A percentile compares a stretch with the other conserved stretches of the same genome.
Evolutionary conservation across 139 green algal genomes (phyloP).

Genomic region (Chlamydomonas sp.): DNA sequence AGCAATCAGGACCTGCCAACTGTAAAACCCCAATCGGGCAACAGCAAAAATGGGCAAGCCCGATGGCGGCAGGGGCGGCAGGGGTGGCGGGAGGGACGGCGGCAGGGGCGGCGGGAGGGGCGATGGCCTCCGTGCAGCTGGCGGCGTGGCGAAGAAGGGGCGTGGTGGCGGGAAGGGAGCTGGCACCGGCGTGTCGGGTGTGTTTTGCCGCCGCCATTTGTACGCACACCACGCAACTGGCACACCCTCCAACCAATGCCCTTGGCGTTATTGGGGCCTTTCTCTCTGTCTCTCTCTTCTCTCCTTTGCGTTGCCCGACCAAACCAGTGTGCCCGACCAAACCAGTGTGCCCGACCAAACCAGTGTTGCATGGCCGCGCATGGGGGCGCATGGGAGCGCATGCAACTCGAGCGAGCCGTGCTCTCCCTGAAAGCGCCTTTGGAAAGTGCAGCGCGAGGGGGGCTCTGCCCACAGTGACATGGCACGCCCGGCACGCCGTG

Average conservation of each 20-base stretch:
- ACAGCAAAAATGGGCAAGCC: slow-evolving; percentile 3
- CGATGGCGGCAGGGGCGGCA: slow-evolving; percentile 53
- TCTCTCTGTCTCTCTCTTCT: too few relatives aligned
- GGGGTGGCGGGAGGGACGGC: slow-evolving; percentile 70
- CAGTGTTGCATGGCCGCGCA: too few relatives aligned
- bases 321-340: background rate
- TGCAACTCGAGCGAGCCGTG: too few relatives aligned
- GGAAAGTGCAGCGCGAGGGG: background rate
- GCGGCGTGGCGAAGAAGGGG: slow-evolving; percentile 69
- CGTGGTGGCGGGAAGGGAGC: slow-evolving; percentile 60
- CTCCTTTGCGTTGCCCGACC: too few relatives aligned
- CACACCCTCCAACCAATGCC: too few relatives aligned
- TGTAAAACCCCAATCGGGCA: background rate
- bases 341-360: too few relatives aligned
- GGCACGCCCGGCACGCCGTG: background rate
- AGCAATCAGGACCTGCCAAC: background rate
- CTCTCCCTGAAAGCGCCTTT: slow-evolving; percentile 1
- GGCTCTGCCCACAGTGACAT: background rate
- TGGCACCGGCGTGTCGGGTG: slow-evolving; percentile 56
- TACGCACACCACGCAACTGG: too few relatives aligned
- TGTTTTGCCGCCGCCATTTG: too few relatives aligned
- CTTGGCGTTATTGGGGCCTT: too few relatives aligned
- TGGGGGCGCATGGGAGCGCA: too few relatives aligned
- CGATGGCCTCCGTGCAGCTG: slow-evolving; percentile 60
- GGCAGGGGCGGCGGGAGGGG: slow-evolving; percentile 58